Percentiles rank a stretch among this genome's conserved stretches.
Conservation (phyloP, 116 monocot genomes). For the Phalaenopsis hybrid region DNA sequence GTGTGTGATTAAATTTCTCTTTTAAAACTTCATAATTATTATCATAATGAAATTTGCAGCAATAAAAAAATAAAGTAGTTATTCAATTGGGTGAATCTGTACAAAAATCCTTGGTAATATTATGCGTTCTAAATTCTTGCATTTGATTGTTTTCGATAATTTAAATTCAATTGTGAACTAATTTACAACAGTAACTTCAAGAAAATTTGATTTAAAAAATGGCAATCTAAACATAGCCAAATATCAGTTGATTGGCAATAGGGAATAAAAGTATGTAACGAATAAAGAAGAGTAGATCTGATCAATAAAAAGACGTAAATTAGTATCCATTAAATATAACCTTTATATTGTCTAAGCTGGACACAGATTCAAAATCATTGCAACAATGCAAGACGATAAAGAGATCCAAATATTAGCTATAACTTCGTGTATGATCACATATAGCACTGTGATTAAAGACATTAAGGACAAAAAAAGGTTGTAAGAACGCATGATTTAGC, state of each 20-base stretch:
- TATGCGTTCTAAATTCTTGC: no score
- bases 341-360: not conserved
- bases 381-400: not conserved
- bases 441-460: not conserved
- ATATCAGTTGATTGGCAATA: not conserved
- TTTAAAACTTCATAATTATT: no score
- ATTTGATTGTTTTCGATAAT: no score
- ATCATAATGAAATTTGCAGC: no score
- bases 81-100: no score
- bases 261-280: not conserved
- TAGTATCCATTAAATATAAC: not conserved
- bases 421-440: not conserved
- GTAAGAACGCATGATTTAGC: not conserved
- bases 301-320: not conserved
- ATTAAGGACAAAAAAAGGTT: not conserved
- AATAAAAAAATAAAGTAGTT: no score
- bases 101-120: no score
- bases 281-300: not conserved
- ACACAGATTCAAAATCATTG: not conserved
- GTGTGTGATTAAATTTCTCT: no score
- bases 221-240: not conserved
- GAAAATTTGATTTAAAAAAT: no score
- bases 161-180: no score
- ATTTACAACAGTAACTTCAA: not conserved
- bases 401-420: not conserved